A percentile compares a stretch with the other conserved stretches of the same genome.
Evolutionary conservation across 1,284 basidiomycete species (phyloP).

Genomic region (Caloboletus inedulis): DNA sequence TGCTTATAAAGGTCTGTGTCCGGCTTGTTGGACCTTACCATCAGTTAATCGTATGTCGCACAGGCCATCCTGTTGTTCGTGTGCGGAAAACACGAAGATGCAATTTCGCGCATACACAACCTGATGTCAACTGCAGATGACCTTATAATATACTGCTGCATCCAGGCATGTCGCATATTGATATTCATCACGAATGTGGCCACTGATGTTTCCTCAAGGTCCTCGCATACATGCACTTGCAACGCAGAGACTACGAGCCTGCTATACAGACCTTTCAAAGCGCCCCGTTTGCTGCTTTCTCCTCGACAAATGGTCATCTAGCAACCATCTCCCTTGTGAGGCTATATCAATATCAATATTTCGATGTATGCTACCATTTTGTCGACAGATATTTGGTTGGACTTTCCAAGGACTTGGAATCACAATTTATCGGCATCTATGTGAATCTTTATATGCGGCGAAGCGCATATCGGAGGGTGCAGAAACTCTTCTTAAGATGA

Average conservation of each 20-base stretch:
- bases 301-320: background rate
- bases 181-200: background rate
- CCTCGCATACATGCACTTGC: background rate
- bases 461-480: background rate
- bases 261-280: background rate
- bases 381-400: slow-evolving; percentile 2
- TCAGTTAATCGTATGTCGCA: background rate
- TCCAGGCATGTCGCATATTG: background rate
- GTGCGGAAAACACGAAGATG: background rate
- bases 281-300: background rate
- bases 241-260: background rate
- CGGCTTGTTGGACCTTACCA: background rate
- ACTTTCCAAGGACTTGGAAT: background rate
- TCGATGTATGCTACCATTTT: background rate
- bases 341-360: no score
- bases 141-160: background rate
- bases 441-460: background rate
- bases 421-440: background rate
- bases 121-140: background rate
- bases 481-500: background rate
- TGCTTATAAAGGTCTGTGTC: slow-evolving; percentile 1
- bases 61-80: slow-evolving; percentile 3
- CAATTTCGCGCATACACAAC: background rate
- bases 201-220: background rate
- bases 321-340: slow-evolving; percentile 4